Evolutionary conservation across 805 yeast genomes (phyloP), one percentile per base, ranked within the genome.

Genomic region (Brettanomyces nanus): DNA sequence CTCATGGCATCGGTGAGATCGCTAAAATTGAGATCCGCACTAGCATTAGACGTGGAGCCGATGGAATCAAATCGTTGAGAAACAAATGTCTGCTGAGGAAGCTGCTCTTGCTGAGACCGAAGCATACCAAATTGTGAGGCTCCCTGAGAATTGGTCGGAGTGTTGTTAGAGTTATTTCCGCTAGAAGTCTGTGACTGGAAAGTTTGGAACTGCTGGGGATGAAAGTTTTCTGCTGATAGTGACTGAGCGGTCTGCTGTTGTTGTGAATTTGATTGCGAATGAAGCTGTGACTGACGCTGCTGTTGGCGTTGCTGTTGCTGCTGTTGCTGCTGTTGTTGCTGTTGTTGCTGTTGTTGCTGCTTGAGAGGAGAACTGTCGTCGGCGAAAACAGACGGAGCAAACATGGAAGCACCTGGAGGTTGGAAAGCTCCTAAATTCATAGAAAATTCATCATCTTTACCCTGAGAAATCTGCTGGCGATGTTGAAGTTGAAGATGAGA

Each of bases 1-100:
- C 54, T 49, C 6, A 46, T 42, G 2, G 57, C 61, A 40, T 58
- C 61, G 36, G 55, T 55, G 11, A 58, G 38, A 14, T 58, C 62
- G 20, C 51, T 49, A 20, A 54, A 53, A 37, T 55, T 52, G 6
- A 56, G 37, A 3, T 58, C 61, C 1, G 61, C 49, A 9, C 46
- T 45, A 14, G 43, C 23, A 7, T 49, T 45, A 5, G 55, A 47
- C 11, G 49, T 46, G 13, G 47, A 39, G 21, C 44, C 42, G 14
- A 47, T 42, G 9, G 44, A 44, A 19, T 52, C 46, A 19, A 50
- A 43, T 38, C 53, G 38, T 4, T 10, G 31, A 7, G 6, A 14
- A 18, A 32, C 36, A 19, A 30, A 22, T 20, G 30, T 21, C 23
- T 36, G 35, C 33, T 25, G 38, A 11, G 35, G 41, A 28, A 26